phyloP scores from a whole-genome alignment of 2,329 filamentous ascomycete genomes.

The Drechslerella dactyloides region DNA sequence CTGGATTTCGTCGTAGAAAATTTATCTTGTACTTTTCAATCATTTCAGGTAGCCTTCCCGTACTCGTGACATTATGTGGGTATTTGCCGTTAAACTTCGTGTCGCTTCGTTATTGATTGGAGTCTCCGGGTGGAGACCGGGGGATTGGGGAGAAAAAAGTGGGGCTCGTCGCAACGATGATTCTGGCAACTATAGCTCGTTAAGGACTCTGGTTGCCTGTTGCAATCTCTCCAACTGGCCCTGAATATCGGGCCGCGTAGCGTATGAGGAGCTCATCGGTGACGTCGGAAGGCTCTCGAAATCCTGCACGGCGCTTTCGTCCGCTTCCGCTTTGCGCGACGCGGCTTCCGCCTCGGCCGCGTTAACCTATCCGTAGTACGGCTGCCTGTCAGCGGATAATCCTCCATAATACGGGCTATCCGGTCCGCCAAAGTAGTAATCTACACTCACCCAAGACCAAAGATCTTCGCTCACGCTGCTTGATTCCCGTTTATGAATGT shows the following conservation, averaged over 20 bases:
- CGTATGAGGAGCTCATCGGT: conserved; percentile 15
- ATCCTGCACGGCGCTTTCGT: conserved; percentile 21
- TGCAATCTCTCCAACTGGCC: conserved; percentile 30
- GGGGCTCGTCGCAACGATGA: neutral
- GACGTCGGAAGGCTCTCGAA: conserved; percentile 43
- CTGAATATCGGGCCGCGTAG: conserved; percentile 26
- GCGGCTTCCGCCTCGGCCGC: conserved; percentile 31
- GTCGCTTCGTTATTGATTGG: too few species aligned
- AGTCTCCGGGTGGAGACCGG: neutral
- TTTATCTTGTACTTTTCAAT: too few species aligned
- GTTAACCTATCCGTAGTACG: conserved; percentile 25
- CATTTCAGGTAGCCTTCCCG: too few species aligned
- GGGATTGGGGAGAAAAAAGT: neutral
- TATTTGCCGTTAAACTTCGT: too few species aligned
- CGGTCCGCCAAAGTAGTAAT: neutral
- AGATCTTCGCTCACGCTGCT: conserved; percentile 30
- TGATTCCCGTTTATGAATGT: conserved; percentile 33
- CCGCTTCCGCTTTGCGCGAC: conserved; percentile 20
- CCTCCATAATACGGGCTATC: neutral
- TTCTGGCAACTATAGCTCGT: conserved; percentile 18
- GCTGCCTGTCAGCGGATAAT: neutral
- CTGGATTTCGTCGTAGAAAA: too few species aligned
- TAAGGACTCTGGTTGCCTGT: conserved; percentile 30
- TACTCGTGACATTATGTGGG: too few species aligned
- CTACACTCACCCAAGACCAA: conserved; percentile 24